Percentiles rank a stretch among this genome's conserved stretches.
These are phyloP conservation scores for Ogataea methylovora DNA, from an alignment of 805 yeast genomes.

Conservation along the genomic window DNA sequence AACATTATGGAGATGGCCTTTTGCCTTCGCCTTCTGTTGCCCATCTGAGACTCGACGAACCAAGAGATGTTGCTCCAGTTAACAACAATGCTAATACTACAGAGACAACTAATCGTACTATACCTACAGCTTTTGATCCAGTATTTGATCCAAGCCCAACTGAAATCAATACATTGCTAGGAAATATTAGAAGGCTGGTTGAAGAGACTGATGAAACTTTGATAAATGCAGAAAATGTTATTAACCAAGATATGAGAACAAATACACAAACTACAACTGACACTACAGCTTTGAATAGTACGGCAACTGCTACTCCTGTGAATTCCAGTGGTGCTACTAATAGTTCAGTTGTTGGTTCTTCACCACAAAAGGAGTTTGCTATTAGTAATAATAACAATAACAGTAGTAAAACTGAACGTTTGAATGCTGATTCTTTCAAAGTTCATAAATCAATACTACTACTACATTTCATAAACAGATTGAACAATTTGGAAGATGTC, in stretches of 20 bases:
- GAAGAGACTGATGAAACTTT: slow-evolving; percentile 20
- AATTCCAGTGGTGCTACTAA: too few species aligned
- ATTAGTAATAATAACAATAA: slow-evolving; percentile 1
- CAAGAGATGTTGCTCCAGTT: too few species aligned
- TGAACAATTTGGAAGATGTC: slow-evolving; percentile 16
- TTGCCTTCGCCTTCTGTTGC: too few species aligned
- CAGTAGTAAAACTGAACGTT: background rate
- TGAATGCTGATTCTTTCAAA: slow-evolving; percentile 13
- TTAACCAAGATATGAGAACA: background rate
- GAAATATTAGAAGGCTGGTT: slow-evolving; percentile 18
- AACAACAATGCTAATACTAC: slow-evolving; percentile 2
- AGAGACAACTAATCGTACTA: slow-evolving; percentile 3
- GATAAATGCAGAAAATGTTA: slow-evolving; percentile 14
- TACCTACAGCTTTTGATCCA: background rate
- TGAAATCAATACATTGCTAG: slow-evolving; percentile 17
- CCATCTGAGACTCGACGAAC: too few species aligned
- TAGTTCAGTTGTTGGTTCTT: too few species aligned
- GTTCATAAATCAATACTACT: slow-evolving; percentile 18
- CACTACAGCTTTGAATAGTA: background rate
- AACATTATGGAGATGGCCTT: too few species aligned
- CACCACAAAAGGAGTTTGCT: too few species aligned
- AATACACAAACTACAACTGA: background rate
- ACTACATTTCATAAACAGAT: slow-evolving; percentile 19
- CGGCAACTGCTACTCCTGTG: background rate
- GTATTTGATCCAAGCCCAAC: slow-evolving; percentile 1